phyloP scores from a whole-genome alignment of 371 early-diverging fungal genomes.

The Mortierella sp. region DNA sequence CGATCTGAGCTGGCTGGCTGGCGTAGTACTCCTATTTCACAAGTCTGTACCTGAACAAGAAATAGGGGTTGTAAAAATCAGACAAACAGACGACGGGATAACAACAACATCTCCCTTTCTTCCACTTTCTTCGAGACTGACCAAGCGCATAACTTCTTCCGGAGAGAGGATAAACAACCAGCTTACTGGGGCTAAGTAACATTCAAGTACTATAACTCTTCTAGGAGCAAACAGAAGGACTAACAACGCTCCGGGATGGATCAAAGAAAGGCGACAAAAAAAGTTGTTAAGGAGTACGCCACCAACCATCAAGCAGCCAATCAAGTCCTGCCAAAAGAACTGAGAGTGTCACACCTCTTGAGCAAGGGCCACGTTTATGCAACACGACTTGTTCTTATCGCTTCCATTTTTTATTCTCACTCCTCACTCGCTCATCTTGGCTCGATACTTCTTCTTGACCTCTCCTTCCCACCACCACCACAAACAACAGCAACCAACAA shows the following conservation, averaged over 20 bases:
- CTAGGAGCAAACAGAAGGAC: background rate
- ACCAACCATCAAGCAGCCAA: background rate
- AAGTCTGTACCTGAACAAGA: background rate
- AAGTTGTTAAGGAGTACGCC: background rate
- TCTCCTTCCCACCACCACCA: background rate
- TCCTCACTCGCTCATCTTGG: background rate
- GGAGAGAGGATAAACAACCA: background rate
- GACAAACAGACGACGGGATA: background rate
- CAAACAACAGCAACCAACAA: background rate
- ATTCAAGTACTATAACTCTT: background rate
- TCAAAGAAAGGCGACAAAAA: background rate
- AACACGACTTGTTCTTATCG: background rate
- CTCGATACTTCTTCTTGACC: background rate
- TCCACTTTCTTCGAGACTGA: background rate
- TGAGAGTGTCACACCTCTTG: background rate
- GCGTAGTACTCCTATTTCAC: background rate
- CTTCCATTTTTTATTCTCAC: background rate
- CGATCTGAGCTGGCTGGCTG: constrained; percentile 7
- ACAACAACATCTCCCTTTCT: background rate
- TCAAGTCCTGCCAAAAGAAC: background rate
- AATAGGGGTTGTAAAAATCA: background rate
- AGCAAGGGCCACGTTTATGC: background rate
- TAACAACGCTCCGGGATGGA: background rate
- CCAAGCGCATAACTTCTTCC: background rate
- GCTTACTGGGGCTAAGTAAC: background rate